Base-by-base conservation (phyloP, 257 asterid species). In the Nyctanthes arbortristis region DNA sequence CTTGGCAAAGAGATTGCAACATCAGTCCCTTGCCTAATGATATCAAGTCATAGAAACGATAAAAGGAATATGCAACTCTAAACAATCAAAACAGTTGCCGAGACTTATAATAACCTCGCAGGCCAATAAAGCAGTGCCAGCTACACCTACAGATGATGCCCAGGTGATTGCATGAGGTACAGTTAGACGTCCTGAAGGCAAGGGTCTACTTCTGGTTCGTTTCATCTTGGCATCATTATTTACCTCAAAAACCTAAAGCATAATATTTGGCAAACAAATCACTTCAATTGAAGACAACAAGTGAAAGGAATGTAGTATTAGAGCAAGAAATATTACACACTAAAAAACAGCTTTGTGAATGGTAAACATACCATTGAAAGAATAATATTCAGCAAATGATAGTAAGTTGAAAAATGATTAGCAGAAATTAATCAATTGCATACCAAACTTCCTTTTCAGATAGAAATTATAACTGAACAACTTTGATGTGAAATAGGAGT, bases 221-320 rank as follows among this genome's bases (percentile, higher is more conserved):
- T 89, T 91, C 99, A 94, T 94, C 81, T 61, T 81, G 59, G 96
- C 92, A 65, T 94, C 97, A 77, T 94, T 94, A 39, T 84, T 89
- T 33, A 94, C 81, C 88, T 94, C 99, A 73, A 86, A 91, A 36
- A 94, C 91, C 99, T 94, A 70, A 33, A 34, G 60, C 57, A 61
- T 27, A 65, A 31, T 59, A 55, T 45, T 34, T 28, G 61, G 65
- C 14, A 27, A 67, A 27, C 16, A 57, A 34, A 33, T 49, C 11
- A 65, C 40, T 73, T 45, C 56, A 56, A 39, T 39, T 39, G n/a
- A n/a, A 39, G 3, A 10, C 47, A 49, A 49, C 3, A 49, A 49
- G 7, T 22, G 22, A 18, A 49, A 18, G 7, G n/a, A 9, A 22
- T 49, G 10, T 11, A 49, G 28, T 49, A 7, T 22, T 22, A n/a